Base-by-base conservation (phyloP, 345 rosid genomes). In the Populus euphratica region DNA sequence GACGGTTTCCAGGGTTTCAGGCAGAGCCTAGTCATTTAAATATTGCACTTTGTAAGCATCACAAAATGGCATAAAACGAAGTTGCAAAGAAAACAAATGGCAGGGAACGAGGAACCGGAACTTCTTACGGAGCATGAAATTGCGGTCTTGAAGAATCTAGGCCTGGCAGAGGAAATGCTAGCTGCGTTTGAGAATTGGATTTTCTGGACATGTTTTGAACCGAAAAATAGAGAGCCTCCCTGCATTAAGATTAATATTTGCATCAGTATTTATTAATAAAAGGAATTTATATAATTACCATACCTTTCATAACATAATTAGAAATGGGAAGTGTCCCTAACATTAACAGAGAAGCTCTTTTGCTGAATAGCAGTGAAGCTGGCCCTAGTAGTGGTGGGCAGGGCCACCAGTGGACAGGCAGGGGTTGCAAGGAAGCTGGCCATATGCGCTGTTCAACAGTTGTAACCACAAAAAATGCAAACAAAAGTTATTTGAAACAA, bases 91-190 rank as follows among this genome's bases (percentile, higher is more conserved):
- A 21, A 23, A 21, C 23, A 25, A 29, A 5, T 5, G 68, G 68
- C 3, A 25, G 31, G 67, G 31, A 0, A n/a, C 5, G 44, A 33
- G 25, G 69, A n/a, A 31, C 10, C 20, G 50, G 7, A 59, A 33
- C 65, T 39, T 43, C 84, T 85, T 80, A 89, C 94, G 49, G 86
- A 87, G 83, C 92, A 86, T 38, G 90, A 84, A 75, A 87, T 69
- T 33, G 80, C 52, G 39, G 84, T 73, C 68, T 44, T 79, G 76
- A 76, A 78, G 83, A 84, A 74, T 50, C 85, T 80, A 9, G 84
- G 78, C 36, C 78, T 64, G 49, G 84, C 54, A 5, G 80, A 75
- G 52, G 75, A 81, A 62, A 79, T 69, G 44, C 61, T 75, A 36
- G 81, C 68, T 21, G 85, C 76, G 81, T 79, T 76, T 2, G 80